Conservation (phyloP, 1,284 basidiomycete species). For the Moesziomyces globuligerus region DNA sequence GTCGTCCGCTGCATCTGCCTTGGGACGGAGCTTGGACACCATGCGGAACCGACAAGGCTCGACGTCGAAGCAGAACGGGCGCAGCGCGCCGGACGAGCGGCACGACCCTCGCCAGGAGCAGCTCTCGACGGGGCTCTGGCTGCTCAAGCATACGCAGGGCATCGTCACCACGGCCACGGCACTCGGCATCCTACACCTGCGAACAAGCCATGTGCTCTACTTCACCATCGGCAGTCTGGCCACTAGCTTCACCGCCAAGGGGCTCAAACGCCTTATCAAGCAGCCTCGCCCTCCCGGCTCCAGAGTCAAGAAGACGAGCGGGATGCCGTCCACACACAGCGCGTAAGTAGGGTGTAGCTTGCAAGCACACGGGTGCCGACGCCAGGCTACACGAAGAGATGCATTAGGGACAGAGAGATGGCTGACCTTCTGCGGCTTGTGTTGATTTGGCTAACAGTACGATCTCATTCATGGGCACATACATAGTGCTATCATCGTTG, state of each 20-base stretch:
- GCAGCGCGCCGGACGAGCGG: not conserved
- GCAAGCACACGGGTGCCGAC: too few relatives aligned
- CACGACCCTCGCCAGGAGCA: not conserved
- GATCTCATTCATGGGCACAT: constrained; percentile 54
- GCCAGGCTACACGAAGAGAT: too few relatives aligned
- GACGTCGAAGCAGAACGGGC: not conserved
- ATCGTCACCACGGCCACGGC: constrained; percentile 51
- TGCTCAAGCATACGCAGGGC: constrained; percentile 49
- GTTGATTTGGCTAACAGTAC: constrained; percentile 10
- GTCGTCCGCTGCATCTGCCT: too few relatives aligned
- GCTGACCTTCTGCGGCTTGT: not conserved
- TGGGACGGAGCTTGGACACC: not conserved
- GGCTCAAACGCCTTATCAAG: constrained; percentile 52
- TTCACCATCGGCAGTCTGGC: constrained; percentile 37
- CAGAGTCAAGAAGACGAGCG: constrained; percentile 46
- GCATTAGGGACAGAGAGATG: too few relatives aligned
- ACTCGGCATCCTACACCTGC: constrained; percentile 45
- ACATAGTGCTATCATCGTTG: constrained; percentile 37
- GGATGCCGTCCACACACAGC: constrained; percentile 55
- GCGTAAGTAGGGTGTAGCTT: too few relatives aligned
- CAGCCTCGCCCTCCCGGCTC: constrained; percentile 49
- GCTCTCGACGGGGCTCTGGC: constrained; percentile 43
- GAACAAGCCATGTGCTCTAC: constrained; percentile 41
- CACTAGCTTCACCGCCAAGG: constrained; percentile 50
- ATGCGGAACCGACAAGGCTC: constrained; percentile 5